Conservation (phyloP, 768 basidiomycete genomes). For the Pleurotus citrinopileatus region DNA sequence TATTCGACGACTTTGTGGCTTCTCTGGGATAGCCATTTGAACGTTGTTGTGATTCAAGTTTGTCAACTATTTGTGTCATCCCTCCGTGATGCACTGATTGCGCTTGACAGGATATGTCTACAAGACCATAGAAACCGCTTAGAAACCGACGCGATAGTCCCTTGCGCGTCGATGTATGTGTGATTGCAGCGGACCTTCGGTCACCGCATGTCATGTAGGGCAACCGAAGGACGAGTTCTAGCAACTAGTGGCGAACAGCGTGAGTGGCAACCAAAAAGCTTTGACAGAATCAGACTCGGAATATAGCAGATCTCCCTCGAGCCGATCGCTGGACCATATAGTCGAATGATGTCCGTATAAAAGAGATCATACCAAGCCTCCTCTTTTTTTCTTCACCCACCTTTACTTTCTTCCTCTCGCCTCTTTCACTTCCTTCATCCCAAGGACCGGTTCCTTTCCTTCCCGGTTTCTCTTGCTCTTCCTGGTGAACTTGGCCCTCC, state of each 20-base stretch:
- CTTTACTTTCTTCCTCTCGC: slow-evolving; percentile 3
- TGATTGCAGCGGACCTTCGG: not conserved
- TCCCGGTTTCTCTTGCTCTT: not conserved
- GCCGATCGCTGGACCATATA: not conserved
- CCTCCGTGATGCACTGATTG: too few species aligned
- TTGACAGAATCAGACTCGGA: slow-evolving; percentile 1
- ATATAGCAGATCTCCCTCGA: not conserved
- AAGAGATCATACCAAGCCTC: not conserved
- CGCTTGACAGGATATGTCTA: too few species aligned
- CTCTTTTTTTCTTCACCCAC: not conserved
- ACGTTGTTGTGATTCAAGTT: too few species aligned
- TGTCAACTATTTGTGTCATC: too few species aligned
- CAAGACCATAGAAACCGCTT: too few species aligned
- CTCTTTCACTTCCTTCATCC: slow-evolving; percentile 1
- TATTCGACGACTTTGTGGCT: too few species aligned
- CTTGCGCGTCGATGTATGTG: too few species aligned
- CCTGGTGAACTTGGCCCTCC: slow-evolving; percentile 3
- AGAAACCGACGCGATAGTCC: too few species aligned
- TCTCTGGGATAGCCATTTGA: too few species aligned
- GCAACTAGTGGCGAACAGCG: not conserved
- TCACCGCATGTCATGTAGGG: not conserved
- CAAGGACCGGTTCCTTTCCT: slow-evolving; percentile 6
- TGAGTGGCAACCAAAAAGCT: not conserved
- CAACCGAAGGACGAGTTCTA: not conserved
- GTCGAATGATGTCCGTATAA: not conserved